phyloP scores from a whole-genome alignment of 176 grass and related monocot genomes.

The Eleusine indica region DNA sequence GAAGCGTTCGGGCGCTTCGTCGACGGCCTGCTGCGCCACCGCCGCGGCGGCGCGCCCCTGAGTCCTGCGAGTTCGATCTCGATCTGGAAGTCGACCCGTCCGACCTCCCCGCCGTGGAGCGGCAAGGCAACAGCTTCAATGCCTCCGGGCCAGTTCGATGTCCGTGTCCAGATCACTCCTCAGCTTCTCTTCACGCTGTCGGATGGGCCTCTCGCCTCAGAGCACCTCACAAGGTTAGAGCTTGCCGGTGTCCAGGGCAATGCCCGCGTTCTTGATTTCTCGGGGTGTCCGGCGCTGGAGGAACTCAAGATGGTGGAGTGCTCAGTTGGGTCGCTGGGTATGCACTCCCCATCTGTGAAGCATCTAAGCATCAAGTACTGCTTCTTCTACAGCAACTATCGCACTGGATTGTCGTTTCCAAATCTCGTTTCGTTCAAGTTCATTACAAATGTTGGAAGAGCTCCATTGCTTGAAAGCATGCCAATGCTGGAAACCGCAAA shows the following conservation, averaged over 20 bases:
- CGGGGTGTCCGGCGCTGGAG: background rate
- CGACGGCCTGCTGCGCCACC: background rate
- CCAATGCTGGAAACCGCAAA: background rate
- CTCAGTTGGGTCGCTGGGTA: background rate
- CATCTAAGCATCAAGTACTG: background rate
- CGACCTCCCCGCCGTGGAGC: background rate
- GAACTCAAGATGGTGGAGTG: background rate
- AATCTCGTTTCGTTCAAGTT: background rate
- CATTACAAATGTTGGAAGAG: background rate
- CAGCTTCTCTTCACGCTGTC: background rate
- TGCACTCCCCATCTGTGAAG: background rate
- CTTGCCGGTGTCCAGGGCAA: background rate
- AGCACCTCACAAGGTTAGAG: background rate
- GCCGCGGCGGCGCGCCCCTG: background rate
- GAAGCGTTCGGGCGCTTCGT: background rate
- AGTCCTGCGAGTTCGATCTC: background rate
- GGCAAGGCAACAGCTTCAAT: background rate
- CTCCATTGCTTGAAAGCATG: constrained; percentile 1
- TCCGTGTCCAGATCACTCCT: background rate
- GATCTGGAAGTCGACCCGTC: background rate
- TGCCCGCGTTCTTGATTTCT: constrained; percentile 15
- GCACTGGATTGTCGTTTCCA: background rate
- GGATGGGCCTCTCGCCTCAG: background rate
- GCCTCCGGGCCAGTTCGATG: no score
- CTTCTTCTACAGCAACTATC: background rate